Base-by-base conservation (phyloP, 2,329 filamentous ascomycete genomes). In the Zymoseptoria ardabiliae region DNA sequence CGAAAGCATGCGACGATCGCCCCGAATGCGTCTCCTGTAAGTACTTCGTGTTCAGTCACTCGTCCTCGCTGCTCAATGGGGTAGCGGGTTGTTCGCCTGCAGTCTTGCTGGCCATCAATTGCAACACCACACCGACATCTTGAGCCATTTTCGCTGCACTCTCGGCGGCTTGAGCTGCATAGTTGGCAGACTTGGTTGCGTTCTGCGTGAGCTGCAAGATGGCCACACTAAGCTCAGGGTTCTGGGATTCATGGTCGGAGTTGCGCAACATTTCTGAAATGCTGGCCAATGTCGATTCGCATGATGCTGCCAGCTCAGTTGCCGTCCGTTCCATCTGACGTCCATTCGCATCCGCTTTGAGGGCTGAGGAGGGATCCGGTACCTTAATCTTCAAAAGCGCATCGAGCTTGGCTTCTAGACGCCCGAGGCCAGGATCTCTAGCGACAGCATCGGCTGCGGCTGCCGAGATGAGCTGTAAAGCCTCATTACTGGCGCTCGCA, bases 341-440 rank as follows among this genome's bases (percentile, higher is more conserved):
- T 45, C 35, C 35, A 45, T 45, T n/a, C 2, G 13, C 35, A n/a
- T 45, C 35, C 35, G 49, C 53, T 41, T 55, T 55, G 53, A 45
- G 49, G 17, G 8, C 45, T 19, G 55, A 45, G 2, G 28, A 20
- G 22, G 23, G 54, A 23, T 25, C 23, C 13, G 53, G 11, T 22
- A 35, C 35, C 48, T 48, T 57, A 35, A 17, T 55, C 4, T 13
- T 53, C n/a, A 60, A 35, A 21, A 62, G 45, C 19, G 54, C 53
- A 20, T 61, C 58, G n/a, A 63, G 60, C 23, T 61, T 63, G 11
- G 61, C 56, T 50, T 63, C 61, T 8, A 63, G 35, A 28, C 61
- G 61, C 25, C 58, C 59, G 35, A 63, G 50, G 3, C 52, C 51
- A 20, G 60, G 60, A 55, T 61, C 60, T 54, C 51, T 45, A 21